Conservation (phyloP, 2,329 filamentous ascomycete genomes). For the Monosporascus ibericus region DNA sequence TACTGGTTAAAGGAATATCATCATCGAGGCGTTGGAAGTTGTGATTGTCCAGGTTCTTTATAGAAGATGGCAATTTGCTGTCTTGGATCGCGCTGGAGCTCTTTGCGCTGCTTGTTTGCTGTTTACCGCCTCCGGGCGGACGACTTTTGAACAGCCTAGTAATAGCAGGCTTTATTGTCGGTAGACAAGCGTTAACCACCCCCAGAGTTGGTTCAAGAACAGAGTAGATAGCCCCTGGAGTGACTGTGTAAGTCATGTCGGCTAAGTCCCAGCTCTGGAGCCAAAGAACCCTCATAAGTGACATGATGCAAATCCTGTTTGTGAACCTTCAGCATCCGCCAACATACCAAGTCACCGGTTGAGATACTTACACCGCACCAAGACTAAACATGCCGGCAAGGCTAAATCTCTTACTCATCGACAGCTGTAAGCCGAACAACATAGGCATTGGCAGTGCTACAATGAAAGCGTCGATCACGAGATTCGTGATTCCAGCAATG, state of each 20-base stretch:
- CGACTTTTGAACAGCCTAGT: neutral
- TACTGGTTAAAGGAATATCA: neutral
- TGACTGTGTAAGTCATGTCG: conserved; percentile 3
- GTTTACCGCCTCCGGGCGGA: neutral
- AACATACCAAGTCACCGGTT: neutral
- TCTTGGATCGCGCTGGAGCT: neutral
- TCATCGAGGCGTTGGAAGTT: neutral
- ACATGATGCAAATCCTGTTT: conserved; percentile 4
- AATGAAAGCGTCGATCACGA: conserved; percentile 9
- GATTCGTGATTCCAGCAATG: conserved; percentile 5
- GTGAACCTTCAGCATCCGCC: neutral
- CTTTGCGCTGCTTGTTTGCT: neutral
- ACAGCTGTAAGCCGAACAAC: conserved; percentile 5
- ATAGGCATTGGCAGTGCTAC: conserved; percentile 10
- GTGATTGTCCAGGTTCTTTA: neutral
- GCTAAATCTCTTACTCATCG: conserved; percentile 2
- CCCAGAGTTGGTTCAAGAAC: conserved; percentile 9
- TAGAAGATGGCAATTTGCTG: neutral
- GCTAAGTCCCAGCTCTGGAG: conserved; percentile 2
- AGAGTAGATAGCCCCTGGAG: conserved; percentile 1
- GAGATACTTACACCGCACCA: conserved; percentile 7
- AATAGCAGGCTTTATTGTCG: conserved; percentile 7
- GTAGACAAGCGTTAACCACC: conserved; percentile 10
- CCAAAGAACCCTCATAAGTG: conserved; percentile 1
- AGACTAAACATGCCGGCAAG: conserved; percentile 12